These are phyloP conservation scores for Marchantia paleacea DNA, from an alignment of 225 moss, liverwort and hornwort species.

Conservation along the genomic window DNA sequence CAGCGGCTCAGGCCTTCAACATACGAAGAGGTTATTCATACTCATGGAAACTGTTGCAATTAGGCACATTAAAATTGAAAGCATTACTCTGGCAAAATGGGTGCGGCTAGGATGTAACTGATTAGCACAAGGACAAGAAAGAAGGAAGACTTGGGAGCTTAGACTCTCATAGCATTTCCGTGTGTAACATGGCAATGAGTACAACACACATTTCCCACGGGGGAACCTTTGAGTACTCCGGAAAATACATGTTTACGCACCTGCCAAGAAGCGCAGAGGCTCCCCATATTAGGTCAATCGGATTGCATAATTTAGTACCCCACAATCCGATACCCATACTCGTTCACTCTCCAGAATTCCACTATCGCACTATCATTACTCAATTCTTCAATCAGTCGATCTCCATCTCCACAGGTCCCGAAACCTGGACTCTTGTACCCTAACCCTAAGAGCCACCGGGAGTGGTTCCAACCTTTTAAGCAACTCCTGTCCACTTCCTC, in stretches of 20 bases:
- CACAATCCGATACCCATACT: slow-evolving; percentile 3
- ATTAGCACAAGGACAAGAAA: neutral
- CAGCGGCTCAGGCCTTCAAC: too few relatives aligned
- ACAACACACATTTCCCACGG: neutral
- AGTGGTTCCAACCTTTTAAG: neutral
- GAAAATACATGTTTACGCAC: neutral
- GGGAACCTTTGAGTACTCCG: neutral
- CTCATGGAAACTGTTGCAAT: too few relatives aligned
- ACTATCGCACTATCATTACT: neutral
- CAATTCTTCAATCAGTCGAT: neutral
- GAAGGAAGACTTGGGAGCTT: neutral
- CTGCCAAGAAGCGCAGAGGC: neutral
- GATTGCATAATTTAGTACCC: neutral
- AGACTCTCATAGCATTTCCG: neutral
- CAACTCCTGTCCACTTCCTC: neutral
- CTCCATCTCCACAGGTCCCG: neutral
- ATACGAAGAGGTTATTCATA: too few relatives aligned
- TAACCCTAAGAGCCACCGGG: neutral
- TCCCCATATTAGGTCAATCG: neutral
- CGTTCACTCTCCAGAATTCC: neutral
- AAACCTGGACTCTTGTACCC: neutral
- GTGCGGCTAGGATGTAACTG: neutral
- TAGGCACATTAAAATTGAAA: too few relatives aligned
- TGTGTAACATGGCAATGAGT: neutral
- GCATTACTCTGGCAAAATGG: neutral